Percentiles rank a stretch among this genome's conserved stretches.
phyloP scores from a whole-genome alignment of 306 rosid species.

The Citrullus mucosospermus region DNA sequence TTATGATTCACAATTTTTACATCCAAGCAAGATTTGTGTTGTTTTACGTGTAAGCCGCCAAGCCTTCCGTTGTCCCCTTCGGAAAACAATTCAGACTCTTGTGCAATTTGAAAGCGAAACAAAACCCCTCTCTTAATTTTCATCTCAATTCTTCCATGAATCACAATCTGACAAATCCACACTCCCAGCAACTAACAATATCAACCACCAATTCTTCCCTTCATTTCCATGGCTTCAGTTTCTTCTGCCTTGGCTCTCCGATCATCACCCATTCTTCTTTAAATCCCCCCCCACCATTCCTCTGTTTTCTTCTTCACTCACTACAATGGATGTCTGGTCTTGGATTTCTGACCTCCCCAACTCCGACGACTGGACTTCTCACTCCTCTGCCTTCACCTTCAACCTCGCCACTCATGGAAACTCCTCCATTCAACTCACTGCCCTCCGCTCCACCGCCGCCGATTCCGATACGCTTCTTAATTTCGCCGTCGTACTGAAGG shows the following conservation, averaged over 20 bases:
- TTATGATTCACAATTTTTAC: conserved; percentile 5
- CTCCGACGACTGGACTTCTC: conserved; percentile 32
- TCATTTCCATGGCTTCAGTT: not conserved
- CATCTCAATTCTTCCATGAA: not conserved
- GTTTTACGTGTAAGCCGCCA: conserved; percentile 2
- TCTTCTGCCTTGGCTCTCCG: not conserved
- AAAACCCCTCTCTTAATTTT: not conserved
- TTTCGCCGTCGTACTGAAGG: conserved; percentile 42
- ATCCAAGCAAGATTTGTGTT: not conserved
- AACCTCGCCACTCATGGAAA: conserved; percentile 31
- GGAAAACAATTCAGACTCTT: not conserved
- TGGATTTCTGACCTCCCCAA: conserved; percentile 73
- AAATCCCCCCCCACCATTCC: not conserved
- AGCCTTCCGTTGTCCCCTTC: not conserved
- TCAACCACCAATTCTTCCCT: not conserved
- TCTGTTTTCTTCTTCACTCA: not conserved
- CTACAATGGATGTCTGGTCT: conserved; percentile 61
- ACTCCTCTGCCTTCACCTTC: conserved; percentile 29
- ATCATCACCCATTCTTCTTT: not conserved
- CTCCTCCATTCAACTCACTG: conserved; percentile 45
- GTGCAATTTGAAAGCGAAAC: not conserved
- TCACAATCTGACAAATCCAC: not conserved
- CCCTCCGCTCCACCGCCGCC: conserved; percentile 37
- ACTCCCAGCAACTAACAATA: not conserved
- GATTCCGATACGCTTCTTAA: conserved; percentile 29